Conservation (phyloP, 176 grass and related monocot genomes). For the Tuctoria greenei region DNA sequence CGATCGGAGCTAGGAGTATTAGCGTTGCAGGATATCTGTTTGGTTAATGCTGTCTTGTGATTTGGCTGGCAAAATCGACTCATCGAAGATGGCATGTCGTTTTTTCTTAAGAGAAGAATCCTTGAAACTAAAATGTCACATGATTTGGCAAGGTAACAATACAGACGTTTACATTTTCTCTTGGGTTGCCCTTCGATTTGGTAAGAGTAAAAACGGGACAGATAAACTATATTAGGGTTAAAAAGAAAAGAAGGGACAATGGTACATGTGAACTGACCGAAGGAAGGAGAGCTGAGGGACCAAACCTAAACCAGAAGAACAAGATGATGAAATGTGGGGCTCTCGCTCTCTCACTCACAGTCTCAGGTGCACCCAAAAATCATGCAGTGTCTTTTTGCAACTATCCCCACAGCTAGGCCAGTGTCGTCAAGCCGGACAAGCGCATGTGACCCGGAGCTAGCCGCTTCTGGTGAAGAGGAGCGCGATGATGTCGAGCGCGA, state of each 20-base stretch:
- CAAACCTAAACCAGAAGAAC: constrained; percentile 1
- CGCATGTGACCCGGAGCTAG: constrained; percentile 50
- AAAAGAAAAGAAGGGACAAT: no score
- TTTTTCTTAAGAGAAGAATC: no score
- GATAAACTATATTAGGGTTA: no score
- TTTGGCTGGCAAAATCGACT: neutral
- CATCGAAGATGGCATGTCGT: no score
- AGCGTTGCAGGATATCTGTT: no score
- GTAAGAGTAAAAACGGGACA: neutral
- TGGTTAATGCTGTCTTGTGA: neutral
- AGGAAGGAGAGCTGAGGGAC: neutral
- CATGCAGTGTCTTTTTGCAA: neutral
- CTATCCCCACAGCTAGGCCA: neutral
- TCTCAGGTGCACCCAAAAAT: constrained; percentile 4
- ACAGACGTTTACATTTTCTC: no score
- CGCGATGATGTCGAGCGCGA: constrained; percentile 78
- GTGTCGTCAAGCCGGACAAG: neutral
- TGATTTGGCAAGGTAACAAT: no score
- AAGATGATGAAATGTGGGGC: neutral
- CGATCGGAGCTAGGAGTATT: no score
- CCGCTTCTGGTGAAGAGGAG: no score
- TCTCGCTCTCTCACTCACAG: no score
- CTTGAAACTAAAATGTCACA: no score
- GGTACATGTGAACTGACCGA: neutral
- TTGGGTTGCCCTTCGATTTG: neutral